phyloP scores from a whole-genome alignment of 1,139 yeast species.

The Debaryomyces sp. region DNA sequence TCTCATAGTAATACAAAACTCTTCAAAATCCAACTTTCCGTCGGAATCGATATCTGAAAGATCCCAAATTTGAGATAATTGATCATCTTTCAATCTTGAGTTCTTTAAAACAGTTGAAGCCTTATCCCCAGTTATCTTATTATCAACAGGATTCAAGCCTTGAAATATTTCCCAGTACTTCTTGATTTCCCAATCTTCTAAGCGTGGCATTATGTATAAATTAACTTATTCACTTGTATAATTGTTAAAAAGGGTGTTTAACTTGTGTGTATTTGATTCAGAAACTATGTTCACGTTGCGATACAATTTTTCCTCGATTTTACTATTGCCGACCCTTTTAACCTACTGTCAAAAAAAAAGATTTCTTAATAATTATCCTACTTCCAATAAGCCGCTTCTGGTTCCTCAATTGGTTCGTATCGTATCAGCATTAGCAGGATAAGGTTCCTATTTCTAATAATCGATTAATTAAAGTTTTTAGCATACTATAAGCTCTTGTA shows the following conservation, averaged over 20 bases:
- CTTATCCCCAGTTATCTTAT: slow-evolving; percentile 80
- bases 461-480: not conserved
- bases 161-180: slow-evolving; percentile 97
- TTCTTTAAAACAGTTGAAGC: slow-evolving; percentile 87
- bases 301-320: not conserved
- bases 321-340: not conserved
- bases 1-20: slow-evolving; percentile 96
- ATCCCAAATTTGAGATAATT: slow-evolving; percentile 86
- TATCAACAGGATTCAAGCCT: slow-evolving; percentile 79
- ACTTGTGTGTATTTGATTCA: not conserved
- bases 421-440: not conserved
- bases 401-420: not conserved
- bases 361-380: not conserved
- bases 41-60: slow-evolving; percentile 91
- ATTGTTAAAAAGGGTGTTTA: not conserved
- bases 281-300: not conserved
- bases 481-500: not conserved
- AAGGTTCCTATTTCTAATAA: not conserved
- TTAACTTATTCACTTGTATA: not conserved
- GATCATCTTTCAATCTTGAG: slow-evolving; percentile 75
- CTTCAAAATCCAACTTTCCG: slow-evolving; percentile 92
- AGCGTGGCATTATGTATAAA: slow-evolving; percentile 48
- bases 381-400: not conserved
- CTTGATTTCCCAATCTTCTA: slow-evolving; percentile 93
- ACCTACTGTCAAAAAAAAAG: not conserved